A percentile compares a stretch with the other conserved stretches of the same genome.
Evolutionary conservation across 169 alveolate genomes (phyloP).

Genomic region (Theileria parva): DNA sequence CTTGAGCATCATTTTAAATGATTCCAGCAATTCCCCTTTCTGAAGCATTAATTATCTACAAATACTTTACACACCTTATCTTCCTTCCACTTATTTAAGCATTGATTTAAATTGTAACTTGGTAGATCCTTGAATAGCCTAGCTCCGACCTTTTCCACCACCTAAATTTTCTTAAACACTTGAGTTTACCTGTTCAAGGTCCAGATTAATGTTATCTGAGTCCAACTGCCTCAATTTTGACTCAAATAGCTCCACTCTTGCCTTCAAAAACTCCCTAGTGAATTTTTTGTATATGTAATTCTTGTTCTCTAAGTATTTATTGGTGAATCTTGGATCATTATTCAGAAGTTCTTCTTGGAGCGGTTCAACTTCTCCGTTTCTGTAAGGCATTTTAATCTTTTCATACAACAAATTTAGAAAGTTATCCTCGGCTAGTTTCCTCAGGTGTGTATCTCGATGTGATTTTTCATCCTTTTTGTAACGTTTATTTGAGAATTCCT

Average conservation of each 20-base stretch:
- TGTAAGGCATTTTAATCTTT: conserved; percentile 56
- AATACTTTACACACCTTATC: conserved; percentile 8
- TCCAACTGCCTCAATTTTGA: conserved; percentile 19
- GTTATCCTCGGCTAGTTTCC: conserved; percentile 40
- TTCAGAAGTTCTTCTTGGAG: conserved; percentile 26
- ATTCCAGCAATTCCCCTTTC: conserved; percentile 35
- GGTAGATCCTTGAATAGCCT: conserved; percentile 44
- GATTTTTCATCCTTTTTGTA: neutral
- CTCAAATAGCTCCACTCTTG: conserved; percentile 44
- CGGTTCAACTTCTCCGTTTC: conserved; percentile 44
- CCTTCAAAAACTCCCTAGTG: conserved; percentile 37
- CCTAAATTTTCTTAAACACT: conserved; percentile 6
- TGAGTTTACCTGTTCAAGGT: conserved; percentile 33
- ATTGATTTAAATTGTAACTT: neutral
- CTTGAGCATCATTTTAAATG: conserved; percentile 30
- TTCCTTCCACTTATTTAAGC: conserved; percentile 19
- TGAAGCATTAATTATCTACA: neutral
- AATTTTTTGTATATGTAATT: conserved; percentile 28
- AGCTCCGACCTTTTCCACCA: conserved; percentile 23
- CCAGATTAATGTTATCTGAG: conserved; percentile 6
- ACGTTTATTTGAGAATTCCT: neutral
- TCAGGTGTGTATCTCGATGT: conserved; percentile 23
- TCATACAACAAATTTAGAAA: conserved; percentile 53
- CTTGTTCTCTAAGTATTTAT: conserved; percentile 28
- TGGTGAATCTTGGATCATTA: conserved; percentile 39